Evolutionary conservation across 2,329 filamentous ascomycete genomes (phyloP).

Genomic region (Arthrinium phaeospermum): DNA sequence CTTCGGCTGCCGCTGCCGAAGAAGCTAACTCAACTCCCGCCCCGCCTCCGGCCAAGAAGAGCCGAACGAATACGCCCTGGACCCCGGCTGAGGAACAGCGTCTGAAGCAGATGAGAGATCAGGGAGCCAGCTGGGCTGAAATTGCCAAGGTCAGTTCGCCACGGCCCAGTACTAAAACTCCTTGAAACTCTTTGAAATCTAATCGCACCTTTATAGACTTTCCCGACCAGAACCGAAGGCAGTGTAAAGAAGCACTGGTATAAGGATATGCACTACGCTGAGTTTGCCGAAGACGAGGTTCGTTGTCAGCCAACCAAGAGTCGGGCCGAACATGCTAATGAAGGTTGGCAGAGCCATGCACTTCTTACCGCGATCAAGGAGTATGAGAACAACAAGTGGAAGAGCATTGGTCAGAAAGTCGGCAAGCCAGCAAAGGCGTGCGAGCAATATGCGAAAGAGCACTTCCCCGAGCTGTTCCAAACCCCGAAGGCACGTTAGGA

Average conservation of each 20-base stretch:
- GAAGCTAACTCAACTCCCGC: conserved; percentile 40
- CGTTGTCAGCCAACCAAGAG: conserved; percentile 25
- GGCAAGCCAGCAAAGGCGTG: conserved; percentile 96
- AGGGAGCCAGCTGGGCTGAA: conserved; percentile 93
- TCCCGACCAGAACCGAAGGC: conserved; percentile 91
- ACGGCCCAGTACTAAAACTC: not conserved
- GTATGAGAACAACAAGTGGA: conserved; percentile 99
- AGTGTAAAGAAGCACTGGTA: conserved; percentile 99
- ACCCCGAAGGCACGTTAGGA: conserved; percentile 36
- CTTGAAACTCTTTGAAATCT: conserved; percentile 23
- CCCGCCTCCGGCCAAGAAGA: conserved; percentile 80
- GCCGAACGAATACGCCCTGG: conserved; percentile 98
- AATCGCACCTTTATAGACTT: conserved; percentile 63
- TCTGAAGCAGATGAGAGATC: conserved; percentile 92
- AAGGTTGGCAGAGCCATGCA: conserved; percentile 62
- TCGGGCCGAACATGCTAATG: conserved; percentile 42
- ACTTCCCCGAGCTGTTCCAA: conserved; percentile 67
- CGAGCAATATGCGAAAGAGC: conserved; percentile 95
- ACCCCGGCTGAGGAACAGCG: conserved; percentile 91
- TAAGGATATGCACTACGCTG: conserved; percentile 99
- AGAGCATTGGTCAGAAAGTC: conserved; percentile 93
- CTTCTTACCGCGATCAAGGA: conserved; percentile 95
- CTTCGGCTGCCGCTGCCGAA: conserved; percentile 37
- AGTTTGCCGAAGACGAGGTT: conserved; percentile 90
- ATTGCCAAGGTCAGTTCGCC: conserved; percentile 81